phyloP scores from a whole-genome alignment of 2,329 filamentous ascomycete species.

The Neofusicoccum kwambonambiense region DNA sequence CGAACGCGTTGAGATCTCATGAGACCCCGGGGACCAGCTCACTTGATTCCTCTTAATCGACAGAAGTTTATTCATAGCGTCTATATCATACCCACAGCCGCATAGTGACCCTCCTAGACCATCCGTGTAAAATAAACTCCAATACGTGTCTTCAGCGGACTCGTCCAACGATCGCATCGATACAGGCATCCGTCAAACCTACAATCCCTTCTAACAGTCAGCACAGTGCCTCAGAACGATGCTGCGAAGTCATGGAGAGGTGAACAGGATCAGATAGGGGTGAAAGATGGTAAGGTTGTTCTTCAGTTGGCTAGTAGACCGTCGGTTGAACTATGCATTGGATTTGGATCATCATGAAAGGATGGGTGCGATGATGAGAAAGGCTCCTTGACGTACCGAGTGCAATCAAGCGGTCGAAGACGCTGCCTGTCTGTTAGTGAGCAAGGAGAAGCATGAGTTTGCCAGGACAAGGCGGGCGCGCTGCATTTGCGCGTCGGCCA shows the following conservation, averaged over 20 bases:
- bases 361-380: not conserved
- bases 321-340: slow-evolving; percentile 19
- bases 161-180: too few relatives aligned
- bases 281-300: slow-evolving; percentile 18
- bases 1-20: too few relatives aligned
- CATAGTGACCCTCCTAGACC: too few relatives aligned
- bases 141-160: too few relatives aligned
- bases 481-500: not conserved
- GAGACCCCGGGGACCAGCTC: too few relatives aligned
- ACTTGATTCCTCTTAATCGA: too few relatives aligned
- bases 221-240: not conserved
- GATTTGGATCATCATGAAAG: slow-evolving; percentile 13
- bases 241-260: not conserved
- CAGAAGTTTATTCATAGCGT: too few relatives aligned
- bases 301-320: slow-evolving; percentile 4
- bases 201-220: not conserved
- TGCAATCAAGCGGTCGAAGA: not conserved
- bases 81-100: too few relatives aligned
- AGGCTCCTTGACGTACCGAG: not conserved
- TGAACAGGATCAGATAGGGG: slow-evolving; percentile 7
- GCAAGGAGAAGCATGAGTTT: not conserved
- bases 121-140: too few relatives aligned
- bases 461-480: not conserved
- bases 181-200: not conserved
- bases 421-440: not conserved